Evolutionary conservation across 1,284 basidiomycete species (phyloP), one percentile per base, ranked within the genome.

Genomic region (Phlebopus sp.): DNA sequence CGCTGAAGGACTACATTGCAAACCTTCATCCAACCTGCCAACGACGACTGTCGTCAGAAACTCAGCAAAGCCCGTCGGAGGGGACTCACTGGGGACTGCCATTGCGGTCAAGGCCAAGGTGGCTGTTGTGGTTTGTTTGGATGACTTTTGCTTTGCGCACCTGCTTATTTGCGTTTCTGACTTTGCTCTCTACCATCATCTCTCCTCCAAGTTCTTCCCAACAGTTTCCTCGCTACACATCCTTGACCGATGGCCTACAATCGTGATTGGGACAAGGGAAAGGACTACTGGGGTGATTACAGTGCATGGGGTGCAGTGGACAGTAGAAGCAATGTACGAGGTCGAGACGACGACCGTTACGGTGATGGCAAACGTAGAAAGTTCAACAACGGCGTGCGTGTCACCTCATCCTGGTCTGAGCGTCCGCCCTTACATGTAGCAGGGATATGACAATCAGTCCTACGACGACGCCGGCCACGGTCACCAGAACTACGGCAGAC

Each of bases 211-310:
- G 52, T 55, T 55, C 46, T 56, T 55, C 56, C n/a, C n/a, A n/a
- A n/a, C n/a, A 31, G 37, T 43, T 46, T 35, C 49, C 37, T 46
- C 35, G 37, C 36, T 49, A 39, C 14, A 44, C 57, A 25, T 17
- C 4, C n/a, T 13, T 23, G 15, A 32, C 47, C 52, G 51, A 90
- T 88, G 85, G 76, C 85, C 40, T 81, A 86, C 70, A 85, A 86
- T 67, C 79, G 87, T 53, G 86, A 89, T 72, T 89, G 86, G 86
- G 86, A 89, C 71, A 76, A 76, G 64, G 86, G 86, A 43, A 89
- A 88, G 68, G 77, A 81, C 39, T 45, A 69, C 32, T 82, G 79
- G 79, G 57, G 66, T 43, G 71, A 76, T 44, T 59, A 61, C 45
- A 55, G 62, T 37, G 52, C 70, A 17, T 82, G 79, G 77, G 64